phyloP scores from a whole-genome alignment of 73 alveolate genomes.

The Uronychia setigera region DNA sequence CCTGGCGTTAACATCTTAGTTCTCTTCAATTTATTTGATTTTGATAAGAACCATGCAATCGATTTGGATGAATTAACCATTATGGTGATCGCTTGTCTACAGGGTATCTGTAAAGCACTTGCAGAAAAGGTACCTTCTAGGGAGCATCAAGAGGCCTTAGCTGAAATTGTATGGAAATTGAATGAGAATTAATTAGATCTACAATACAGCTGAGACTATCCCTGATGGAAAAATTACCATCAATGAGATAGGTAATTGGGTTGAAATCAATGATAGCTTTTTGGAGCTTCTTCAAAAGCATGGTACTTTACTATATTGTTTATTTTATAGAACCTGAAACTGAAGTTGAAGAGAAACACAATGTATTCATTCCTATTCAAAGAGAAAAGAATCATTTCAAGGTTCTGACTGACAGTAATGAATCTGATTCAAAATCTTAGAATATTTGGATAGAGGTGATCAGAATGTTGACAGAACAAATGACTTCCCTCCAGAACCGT shows the following conservation, averaged over 20 bases:
- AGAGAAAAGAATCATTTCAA: slow-evolving; percentile 10
- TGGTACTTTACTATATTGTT: not conserved
- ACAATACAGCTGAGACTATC: slow-evolving; percentile 8
- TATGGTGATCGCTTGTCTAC: slow-evolving; percentile 47
- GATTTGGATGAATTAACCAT: slow-evolving; percentile 56
- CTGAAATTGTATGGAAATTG: not conserved
- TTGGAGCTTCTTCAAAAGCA: not conserved
- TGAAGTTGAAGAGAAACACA: slow-evolving; percentile 7
- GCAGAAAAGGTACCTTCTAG: slow-evolving; percentile 19
- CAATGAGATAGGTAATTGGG: slow-evolving; percentile 21
- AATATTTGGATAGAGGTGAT: too few species aligned
- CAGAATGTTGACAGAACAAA: too few species aligned
- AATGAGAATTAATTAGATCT: not conserved
- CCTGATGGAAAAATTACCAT: slow-evolving; percentile 15
- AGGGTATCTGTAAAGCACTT: slow-evolving; percentile 46
- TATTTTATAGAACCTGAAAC: slow-evolving; percentile 2
- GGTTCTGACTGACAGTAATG: not conserved
- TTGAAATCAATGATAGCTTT: slow-evolving; percentile 14
- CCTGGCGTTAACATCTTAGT: not conserved
- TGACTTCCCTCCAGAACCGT: too few species aligned
- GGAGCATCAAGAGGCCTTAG: slow-evolving; percentile 7
- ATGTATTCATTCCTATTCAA: slow-evolving; percentile 9
- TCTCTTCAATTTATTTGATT: slow-evolving; percentile 17
- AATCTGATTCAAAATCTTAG: not conserved
- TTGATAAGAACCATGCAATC: slow-evolving; percentile 51